Base-by-base conservation (phyloP, 177 flowering plant species). In the Vitis hybrid region DNA sequence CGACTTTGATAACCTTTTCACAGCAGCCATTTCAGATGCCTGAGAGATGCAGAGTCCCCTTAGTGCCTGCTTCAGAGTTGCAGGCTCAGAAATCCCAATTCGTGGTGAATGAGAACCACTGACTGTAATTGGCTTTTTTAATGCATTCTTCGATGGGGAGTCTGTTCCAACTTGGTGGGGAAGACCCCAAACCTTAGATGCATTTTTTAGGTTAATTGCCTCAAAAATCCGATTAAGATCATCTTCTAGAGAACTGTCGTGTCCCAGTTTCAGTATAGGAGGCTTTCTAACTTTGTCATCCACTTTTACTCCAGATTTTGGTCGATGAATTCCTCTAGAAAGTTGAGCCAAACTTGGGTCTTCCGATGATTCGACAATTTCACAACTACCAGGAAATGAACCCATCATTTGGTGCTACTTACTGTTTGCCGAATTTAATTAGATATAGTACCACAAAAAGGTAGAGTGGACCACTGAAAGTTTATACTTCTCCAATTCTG, bases 21-120 rank as follows among this genome's bases (percentile, higher is more conserved):
- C 77, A 39, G 93, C 88, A 71, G 93, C 93, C 83, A 80, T 81
- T 81, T 89, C 90, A 21, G 93, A 88, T 57, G 93, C 93, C 72
- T 89, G 89, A 26, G 93, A 83, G 51, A 89, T 78, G 71, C 87
- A 83, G 21, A 82, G 74, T 5, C 89, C 90, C 75, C 93, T 79
- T 45, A 89, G 67, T 50, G 93, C 93, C 67, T 89, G 89, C 75
- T 89, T 89, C 48, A 89, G 62, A 58, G 81, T 83, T 45, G 81
- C 79, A 5, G 78, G 74, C 61, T 89, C 89, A n/a, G 89, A 79
- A 75, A 67, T 75, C 8, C 88, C 89, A 60, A 70, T 63, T 63
- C 85, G 72, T 1, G 86, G 85, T n/a, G 90, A 84, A n/a, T 69
- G 75, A 48, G 86, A 69, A 22, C 69, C 72, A 26, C 86, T 76